Base-by-base conservation (phyloP, 2,329 filamentous ascomycete genomes). In the Exophiala oligosperma region DNA sequence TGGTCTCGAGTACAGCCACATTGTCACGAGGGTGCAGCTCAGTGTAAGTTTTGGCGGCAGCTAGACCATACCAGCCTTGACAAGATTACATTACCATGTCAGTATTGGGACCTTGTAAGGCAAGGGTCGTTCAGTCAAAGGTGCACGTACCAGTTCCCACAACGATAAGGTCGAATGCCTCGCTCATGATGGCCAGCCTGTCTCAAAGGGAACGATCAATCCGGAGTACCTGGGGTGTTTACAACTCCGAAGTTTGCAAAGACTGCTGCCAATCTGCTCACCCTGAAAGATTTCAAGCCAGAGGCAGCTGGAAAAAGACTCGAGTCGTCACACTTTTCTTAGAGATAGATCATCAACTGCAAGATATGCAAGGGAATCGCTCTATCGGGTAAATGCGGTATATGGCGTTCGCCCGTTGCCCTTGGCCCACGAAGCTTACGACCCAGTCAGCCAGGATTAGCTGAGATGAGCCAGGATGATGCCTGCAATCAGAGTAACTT, bases 1-100 rank as follows among this genome's bases (percentile, higher is more conserved):
- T 77, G 4, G 77, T 73, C 48, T 91, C 88, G 29, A 89, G 73
- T 8, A 90, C 68, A 1, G 79, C 73, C 24, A 90, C 68, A 1
- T 79, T 79, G 54, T 78, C 76, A n/a, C 75, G 68, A 0, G 86
- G 86, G 63, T 88, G 78, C 40, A 86, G 69, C 62, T 84, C 76
- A 53, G 80, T 79, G 67, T 84, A 85, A 23, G 83, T 83, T 71
- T 87, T 87, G 49, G 86, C 83, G 21, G 81, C 79, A 1, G 78
- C 80, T 32, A 90, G 75, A 23, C 87, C 87, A 67, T 76, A 78
- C 75, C 75, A 79, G 57, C 81, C 80, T 75, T 29, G 12, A 24
- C 17, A 61, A 17, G 48, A n/a, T 21, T 54, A 52, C 40, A 43
- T 43, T 29, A n/a, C 26, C 49, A 40, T 38, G 47, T 49, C 46